Base-by-base conservation (phyloP, 2,329 filamentous ascomycete genomes). In the Didymella sp. region DNA sequence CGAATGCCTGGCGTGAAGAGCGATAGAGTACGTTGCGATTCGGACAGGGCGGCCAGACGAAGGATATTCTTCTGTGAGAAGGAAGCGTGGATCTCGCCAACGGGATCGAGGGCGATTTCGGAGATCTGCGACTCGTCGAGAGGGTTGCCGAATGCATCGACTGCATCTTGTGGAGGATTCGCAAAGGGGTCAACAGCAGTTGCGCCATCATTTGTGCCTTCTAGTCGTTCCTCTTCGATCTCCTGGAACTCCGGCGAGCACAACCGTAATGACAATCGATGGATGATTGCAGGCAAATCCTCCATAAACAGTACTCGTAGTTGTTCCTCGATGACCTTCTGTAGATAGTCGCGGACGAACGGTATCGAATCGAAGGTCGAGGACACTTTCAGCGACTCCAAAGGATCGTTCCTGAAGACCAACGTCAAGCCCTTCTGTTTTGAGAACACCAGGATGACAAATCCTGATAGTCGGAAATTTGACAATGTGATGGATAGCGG, bases 311-410 rank as follows among this genome's bases (percentile, higher is more conserved):
- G 75, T 51, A 93, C 92, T 27, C 95, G 88, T 59, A 99, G 79
- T 76, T 98, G 95, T 48, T 87, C 90, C 78, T 99, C 95, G 68
- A 99, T 99, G 59, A 94, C 96, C 74, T 91, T 90, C 73, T 99
- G 95, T 54, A 99, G 81, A 76, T 98, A 98, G 76, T 99, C 93
- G 66, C 95, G 89, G 61, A 99, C 95, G 73, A 99, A 99, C 41
- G 95, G 94, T 70, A 99, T 99, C 12, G 94, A 96, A 80, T 99
- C 95, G 77, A 99, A 99, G 41, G 95, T 99, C 66, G 94, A 98
- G 0, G 94, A 98, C 64, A 99, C 95, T 80, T 97, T 98, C 71
- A 99, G 87, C 4, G 94, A 97, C 75, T 99, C 95, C 60, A 99
- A 87, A 4, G 95, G 95, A 74, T 99, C 95, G 84, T 99, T 98